Conservation (phyloP, 2,329 filamentous ascomycete species). For the Calonectria leucothoes region DNA sequence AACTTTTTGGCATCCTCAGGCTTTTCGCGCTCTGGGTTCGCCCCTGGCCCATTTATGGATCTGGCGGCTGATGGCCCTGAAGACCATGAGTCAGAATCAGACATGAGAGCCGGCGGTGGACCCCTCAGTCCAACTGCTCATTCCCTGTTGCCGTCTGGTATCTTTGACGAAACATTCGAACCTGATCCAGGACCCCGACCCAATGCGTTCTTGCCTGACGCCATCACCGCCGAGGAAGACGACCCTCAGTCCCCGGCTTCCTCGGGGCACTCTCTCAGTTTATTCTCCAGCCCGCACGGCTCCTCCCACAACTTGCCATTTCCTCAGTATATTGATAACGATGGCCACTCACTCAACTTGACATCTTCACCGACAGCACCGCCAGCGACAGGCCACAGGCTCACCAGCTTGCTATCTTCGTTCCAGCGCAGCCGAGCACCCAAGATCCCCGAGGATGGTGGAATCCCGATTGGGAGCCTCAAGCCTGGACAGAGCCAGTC, state of each 20-base stretch:
- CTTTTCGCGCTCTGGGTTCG: constrained; percentile 65
- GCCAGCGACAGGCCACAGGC: constrained; percentile 46
- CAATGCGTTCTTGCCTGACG: constrained; percentile 44
- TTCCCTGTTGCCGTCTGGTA: constrained; percentile 76
- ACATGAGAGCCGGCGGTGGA: constrained; percentile 71
- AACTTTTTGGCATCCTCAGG: constrained; percentile 63
- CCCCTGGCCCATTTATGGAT: constrained; percentile 65
- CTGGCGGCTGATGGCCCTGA: constrained; percentile 52
- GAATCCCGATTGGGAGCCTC: constrained; percentile 75
- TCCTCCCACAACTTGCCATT: constrained; percentile 70
- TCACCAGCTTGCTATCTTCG: constrained; percentile 68
- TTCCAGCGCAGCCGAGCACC: constrained; percentile 71
- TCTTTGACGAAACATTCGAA: constrained; percentile 68
- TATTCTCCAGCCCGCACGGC: constrained; percentile 71
- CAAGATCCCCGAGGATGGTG: constrained; percentile 64
- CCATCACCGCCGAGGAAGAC: constrained; percentile 45
- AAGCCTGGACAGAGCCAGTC: constrained; percentile 82
- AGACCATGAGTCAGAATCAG: constrained; percentile 68
- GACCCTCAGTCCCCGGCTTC: constrained; percentile 72
- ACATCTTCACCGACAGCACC: constrained; percentile 54
- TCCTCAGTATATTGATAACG: constrained; percentile 61
- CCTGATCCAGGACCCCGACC: constrained; percentile 59
- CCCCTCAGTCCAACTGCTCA: constrained; percentile 83
- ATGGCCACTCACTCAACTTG: constrained; percentile 54
- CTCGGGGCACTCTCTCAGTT: constrained; percentile 66